Percentiles rank a stretch among this genome's conserved stretches.
Evolutionary conservation across 805 yeast genomes (phyloP).

Genomic region (Nakazawaea sp.): DNA sequence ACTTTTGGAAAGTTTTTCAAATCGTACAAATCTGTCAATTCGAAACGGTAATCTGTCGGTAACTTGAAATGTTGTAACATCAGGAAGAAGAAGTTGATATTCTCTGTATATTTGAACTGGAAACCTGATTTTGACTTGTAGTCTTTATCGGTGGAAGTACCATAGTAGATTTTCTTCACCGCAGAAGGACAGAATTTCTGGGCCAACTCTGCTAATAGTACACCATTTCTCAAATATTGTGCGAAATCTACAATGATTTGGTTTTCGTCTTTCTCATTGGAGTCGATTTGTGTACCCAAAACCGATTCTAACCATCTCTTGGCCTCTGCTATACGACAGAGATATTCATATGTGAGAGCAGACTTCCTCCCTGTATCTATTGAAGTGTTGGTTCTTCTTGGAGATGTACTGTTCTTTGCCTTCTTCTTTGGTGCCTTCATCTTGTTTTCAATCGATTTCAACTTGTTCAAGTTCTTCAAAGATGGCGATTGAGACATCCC

Average conservation of each 20-base stretch:
- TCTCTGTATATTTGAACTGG: conserved; percentile 88
- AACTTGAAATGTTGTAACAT: conserved; percentile 64
- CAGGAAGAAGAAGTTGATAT: conserved; percentile 75
- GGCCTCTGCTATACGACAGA: conserved; percentile 46
- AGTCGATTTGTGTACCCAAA: conserved; percentile 18
- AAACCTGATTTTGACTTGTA: conserved; percentile 31
- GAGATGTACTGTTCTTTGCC: conserved; percentile 4
- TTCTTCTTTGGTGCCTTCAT: conserved; percentile 11
- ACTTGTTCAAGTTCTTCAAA: conserved; percentile 24
- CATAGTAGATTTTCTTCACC: conserved; percentile 48
- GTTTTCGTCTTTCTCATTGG: conserved; percentile 24
- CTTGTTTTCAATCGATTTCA: conserved; percentile 22
- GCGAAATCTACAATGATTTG: conserved; percentile 38
- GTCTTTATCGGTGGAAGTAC: conserved; percentile 21
- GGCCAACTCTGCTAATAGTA: conserved; percentile 73
- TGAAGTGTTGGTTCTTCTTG: conserved; percentile 6
- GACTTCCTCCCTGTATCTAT: conserved; percentile 6
- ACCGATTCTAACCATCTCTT: conserved; percentile 40
- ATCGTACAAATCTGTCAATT: conserved; percentile 88
- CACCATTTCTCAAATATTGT: conserved; percentile 75
- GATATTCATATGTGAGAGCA: conserved; percentile 32
- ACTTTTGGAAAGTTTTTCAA: conserved; percentile 90
- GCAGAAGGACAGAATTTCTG: conserved; percentile 62
- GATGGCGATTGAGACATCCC: conserved; percentile 29
- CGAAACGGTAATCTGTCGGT: conserved; percentile 87